phyloP scores from a whole-genome alignment of 2,329 filamentous ascomycete species.

The Periglandula ipomoeae region DNA sequence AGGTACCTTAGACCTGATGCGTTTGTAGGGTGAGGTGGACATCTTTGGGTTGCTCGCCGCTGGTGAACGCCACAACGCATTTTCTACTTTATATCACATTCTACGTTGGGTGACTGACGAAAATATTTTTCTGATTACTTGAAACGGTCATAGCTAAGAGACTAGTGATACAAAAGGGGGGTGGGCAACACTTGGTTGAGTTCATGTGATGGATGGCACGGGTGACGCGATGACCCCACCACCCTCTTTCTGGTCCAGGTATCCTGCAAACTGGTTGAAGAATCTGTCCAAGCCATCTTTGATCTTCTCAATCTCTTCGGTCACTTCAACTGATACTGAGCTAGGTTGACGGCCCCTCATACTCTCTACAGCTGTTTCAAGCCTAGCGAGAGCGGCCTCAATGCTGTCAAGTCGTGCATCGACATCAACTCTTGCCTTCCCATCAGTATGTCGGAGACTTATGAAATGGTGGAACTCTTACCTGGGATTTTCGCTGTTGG shows the following conservation, averaged over 20 bases:
- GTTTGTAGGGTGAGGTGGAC: neutral
- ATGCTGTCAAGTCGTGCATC: neutral
- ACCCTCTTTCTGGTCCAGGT: neutral
- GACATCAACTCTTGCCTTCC: neutral
- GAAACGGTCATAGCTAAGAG: neutral
- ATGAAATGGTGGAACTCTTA: neutral
- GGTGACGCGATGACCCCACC: neutral
- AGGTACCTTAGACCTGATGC: neutral
- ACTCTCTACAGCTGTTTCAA: neutral
- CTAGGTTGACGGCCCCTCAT: neutral
- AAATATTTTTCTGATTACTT: neutral
- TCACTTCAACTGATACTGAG: neutral
- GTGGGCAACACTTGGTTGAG: no score
- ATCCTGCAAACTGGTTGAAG: neutral
- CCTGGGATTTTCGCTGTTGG: neutral
- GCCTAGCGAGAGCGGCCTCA: neutral
- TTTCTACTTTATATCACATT: neutral
- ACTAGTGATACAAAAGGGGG: neutral
- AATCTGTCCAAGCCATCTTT: neutral
- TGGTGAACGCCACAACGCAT: no score
- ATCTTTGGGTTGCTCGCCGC: no score
- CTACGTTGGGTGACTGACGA: neutral
- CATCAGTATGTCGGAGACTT: neutral
- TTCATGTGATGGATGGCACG: no score
- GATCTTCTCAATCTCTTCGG: neutral